Percentiles rank a stretch among this genome's conserved stretches.
Conservation (phyloP, 345 rosid genomes). For the Noccaea bulbosa region DNA sequence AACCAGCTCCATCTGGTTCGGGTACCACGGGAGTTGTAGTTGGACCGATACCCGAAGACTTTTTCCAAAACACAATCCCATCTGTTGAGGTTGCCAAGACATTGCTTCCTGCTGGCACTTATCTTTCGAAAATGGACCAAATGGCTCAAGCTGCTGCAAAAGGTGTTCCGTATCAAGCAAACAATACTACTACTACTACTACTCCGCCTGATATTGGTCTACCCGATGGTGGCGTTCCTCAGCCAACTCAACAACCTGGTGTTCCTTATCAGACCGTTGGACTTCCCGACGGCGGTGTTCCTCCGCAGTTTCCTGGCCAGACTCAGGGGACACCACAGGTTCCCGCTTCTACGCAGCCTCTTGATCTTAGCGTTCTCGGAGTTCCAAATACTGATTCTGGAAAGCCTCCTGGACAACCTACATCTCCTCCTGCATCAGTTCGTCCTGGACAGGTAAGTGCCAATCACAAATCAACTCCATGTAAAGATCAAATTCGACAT, state of each 20-base stretch:
- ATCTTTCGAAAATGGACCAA: slow-evolving; percentile 74
- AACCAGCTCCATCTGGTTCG: slow-evolving; percentile 53
- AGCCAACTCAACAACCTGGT: slow-evolving; percentile 54
- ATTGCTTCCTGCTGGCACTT: slow-evolving; percentile 89
- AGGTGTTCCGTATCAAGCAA: slow-evolving; percentile 48
- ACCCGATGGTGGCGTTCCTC: slow-evolving; percentile 81
- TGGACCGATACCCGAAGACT: slow-evolving; percentile 91
- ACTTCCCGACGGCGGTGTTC: slow-evolving; percentile 90
- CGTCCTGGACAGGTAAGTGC: slow-evolving; percentile 90
- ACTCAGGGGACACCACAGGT: slow-evolving; percentile 50
- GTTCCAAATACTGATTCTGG: slow-evolving; percentile 70
- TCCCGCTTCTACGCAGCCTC: slow-evolving; percentile 72
- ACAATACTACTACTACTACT: slow-evolving; percentile 45
- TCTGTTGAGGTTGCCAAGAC: slow-evolving; percentile 87
- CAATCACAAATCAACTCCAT: not conserved
- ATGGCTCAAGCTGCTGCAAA: slow-evolving; percentile 54
- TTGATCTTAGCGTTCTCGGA: slow-evolving; percentile 93
- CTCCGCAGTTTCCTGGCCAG: slow-evolving; percentile 61
- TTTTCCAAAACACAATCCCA: slow-evolving; percentile 88
- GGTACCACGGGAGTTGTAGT: slow-evolving; percentile 57
- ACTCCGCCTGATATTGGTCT: slow-evolving; percentile 62
- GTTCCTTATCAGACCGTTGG: slow-evolving; percentile 58
- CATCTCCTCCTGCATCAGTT: slow-evolving; percentile 69
- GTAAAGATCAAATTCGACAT: not conserved
- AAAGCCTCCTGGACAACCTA: slow-evolving; percentile 58